A percentile compares a stretch with the other conserved stretches of the same genome.
phyloP scores from a whole-genome alignment of 75 land plant species.

The Isoetes taiwanensis region DNA sequence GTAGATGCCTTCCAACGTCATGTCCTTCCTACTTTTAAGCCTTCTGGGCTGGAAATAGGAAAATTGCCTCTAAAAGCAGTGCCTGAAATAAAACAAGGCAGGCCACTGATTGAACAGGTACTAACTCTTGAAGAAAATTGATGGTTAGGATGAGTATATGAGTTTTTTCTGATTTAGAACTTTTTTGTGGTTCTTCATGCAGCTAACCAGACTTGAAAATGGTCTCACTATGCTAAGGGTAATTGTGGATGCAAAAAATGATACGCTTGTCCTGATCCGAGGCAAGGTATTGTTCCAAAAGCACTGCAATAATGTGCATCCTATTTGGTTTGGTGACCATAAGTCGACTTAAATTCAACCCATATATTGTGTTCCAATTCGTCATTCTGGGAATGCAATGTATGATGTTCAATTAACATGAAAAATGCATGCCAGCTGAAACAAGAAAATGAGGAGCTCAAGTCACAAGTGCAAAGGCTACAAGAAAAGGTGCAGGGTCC shows the following conservation, averaged over 20 bases:
- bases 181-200: slow-evolving; percentile 1
- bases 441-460: slow-evolving; percentile 37
- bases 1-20: slow-evolving; percentile 31
- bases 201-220: slow-evolving; percentile 26
- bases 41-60: slow-evolving; percentile 8
- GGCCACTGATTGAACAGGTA: slow-evolving; percentile 9
- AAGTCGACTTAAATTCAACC: background rate
- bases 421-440: slow-evolving; percentile 18
- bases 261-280: slow-evolving; percentile 29
- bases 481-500: slow-evolving; percentile 11
- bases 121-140: background rate
- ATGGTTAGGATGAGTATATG: background rate
- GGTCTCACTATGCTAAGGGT: slow-evolving; percentile 26
- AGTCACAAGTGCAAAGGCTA: slow-evolving; percentile 18
- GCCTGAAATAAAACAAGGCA: background rate
- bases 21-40: slow-evolving; percentile 31
- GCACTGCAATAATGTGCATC: background rate
- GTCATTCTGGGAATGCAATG: background rate
- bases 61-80: slow-evolving; percentile 4
- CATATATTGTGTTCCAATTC: background rate
- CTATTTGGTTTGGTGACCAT: background rate
- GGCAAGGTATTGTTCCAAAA: slow-evolving; percentile 16
- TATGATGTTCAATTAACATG: background rate
- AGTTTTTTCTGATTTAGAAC: background rate
- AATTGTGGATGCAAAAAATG: slow-evolving; percentile 37